These are phyloP conservation scores for Rhizopus microsporus DNA, from an alignment of 371 early-diverging fungal species.

Conservation along the genomic window DNA sequence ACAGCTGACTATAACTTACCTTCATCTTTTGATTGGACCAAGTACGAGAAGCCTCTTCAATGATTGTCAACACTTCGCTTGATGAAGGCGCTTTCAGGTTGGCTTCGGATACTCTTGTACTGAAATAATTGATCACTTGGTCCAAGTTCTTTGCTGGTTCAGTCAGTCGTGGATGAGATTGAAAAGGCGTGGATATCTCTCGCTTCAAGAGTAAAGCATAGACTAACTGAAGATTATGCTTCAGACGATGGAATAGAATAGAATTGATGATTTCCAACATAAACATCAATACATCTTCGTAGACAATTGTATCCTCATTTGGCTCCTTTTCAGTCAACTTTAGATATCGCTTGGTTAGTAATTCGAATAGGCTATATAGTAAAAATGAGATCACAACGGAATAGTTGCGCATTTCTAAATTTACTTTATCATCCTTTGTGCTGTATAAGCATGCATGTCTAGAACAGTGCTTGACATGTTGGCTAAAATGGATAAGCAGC, in stretches of 20 bases:
- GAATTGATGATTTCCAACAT: conserved; percentile 75
- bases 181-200: conserved; percentile 65
- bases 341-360: conserved; percentile 66
- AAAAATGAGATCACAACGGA: neutral
- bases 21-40: conserved; percentile 66
- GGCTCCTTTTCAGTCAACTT: conserved; percentile 48
- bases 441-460: conserved; percentile 72
- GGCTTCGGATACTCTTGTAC: conserved; percentile 62
- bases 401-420: neutral
- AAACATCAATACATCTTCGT: conserved; percentile 67
- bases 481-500: conserved; percentile 64
- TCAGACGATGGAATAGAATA: conserved; percentile 60
- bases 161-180: conserved; percentile 52
- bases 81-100: conserved; percentile 69
- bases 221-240: conserved; percentile 72
- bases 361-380: conserved; percentile 60
- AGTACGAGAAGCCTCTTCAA: conserved; percentile 67
- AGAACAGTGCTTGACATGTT: conserved; percentile 67
- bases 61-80: conserved; percentile 63
- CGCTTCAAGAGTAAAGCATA: conserved; percentile 72
- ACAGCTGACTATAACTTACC: conserved; percentile 23
- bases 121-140: conserved; percentile 65
- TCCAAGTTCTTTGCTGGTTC: conserved; percentile 69
- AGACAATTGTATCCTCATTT: conserved; percentile 51
- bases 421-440: conserved; percentile 72